Evolutionary conservation across 2,329 filamentous ascomycete genomes (phyloP).

Genomic region (Calonectria hongkongensis): DNA sequence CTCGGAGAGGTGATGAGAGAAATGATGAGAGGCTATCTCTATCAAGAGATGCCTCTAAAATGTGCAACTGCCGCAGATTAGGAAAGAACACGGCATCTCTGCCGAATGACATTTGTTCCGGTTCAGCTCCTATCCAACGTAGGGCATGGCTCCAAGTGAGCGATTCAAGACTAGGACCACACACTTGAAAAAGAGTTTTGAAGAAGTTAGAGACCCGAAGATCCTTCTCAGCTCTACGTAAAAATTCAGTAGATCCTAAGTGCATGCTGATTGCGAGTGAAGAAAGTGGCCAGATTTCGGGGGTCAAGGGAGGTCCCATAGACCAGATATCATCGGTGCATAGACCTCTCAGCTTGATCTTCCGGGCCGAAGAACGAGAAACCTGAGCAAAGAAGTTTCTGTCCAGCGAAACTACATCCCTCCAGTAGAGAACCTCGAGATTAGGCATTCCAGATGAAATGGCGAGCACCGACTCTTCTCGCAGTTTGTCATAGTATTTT

Average conservation of each 20-base stretch:
- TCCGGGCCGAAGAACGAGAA: background rate
- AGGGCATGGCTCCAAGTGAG: background rate
- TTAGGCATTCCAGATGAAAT: constrained; percentile 32
- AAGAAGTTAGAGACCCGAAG: background rate
- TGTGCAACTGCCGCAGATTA: background rate
- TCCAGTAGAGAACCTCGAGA: constrained; percentile 41
- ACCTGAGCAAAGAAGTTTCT: constrained; percentile 15
- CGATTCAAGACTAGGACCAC: background rate
- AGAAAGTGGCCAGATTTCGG: constrained; percentile 26
- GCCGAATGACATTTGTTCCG: background rate
- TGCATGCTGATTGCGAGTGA: constrained; percentile 24
- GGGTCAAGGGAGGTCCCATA: constrained; percentile 27
- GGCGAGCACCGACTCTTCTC: background rate
- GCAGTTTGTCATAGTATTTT: background rate
- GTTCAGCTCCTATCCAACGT: background rate
- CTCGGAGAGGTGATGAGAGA: background rate
- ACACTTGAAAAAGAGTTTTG: background rate
- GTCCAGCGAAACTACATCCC: constrained; percentile 2
- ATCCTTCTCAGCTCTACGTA: background rate
- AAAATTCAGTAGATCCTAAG: background rate
- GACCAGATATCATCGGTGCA: constrained; percentile 1
- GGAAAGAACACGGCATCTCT: background rate
- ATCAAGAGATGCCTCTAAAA: background rate
- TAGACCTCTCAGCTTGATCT: background rate
- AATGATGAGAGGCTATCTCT: background rate